phyloP scores from a whole-genome alignment of 768 basidiomycete genomes.

The Cystofilobasidium capitatum region DNA sequence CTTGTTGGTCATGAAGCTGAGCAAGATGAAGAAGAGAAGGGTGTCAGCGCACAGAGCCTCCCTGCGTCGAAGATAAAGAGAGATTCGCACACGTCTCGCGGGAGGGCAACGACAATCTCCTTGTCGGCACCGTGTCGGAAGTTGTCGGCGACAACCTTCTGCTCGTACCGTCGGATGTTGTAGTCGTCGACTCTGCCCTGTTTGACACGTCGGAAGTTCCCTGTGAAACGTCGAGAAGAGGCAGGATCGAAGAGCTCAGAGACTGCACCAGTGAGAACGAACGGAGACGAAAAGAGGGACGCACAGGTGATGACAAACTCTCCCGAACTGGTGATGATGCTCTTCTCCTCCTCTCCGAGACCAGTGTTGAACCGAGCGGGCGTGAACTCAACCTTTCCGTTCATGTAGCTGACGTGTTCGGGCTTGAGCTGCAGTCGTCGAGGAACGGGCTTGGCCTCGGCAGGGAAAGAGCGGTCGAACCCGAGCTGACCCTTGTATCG shows the following conservation, averaged over 20 bases:
- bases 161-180: slow-evolving; percentile 52
- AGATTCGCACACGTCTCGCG: slow-evolving; percentile 60
- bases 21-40: not conserved
- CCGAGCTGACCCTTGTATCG: slow-evolving; percentile 48
- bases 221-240: slow-evolving; percentile 30
- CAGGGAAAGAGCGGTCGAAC: slow-evolving; percentile 93
- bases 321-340: slow-evolving; percentile 21
- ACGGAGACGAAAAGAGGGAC: slow-evolving; percentile 19
- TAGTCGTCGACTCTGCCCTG: slow-evolving; percentile 76
- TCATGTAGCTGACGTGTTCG: slow-evolving; percentile 94
- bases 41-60: not conserved
- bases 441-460: slow-evolving; percentile 83
- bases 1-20: slow-evolving; percentile 72
- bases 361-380: slow-evolving; percentile 95
- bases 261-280: not conserved
- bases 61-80: not conserved
- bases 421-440: slow-evolving; percentile 73
- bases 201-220: slow-evolving; percentile 93
- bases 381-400: slow-evolving; percentile 89
- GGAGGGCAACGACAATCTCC: slow-evolving; percentile 90
- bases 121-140: slow-evolving; percentile 97
- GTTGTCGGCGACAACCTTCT: slow-evolving; percentile 88
- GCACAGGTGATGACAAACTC: slow-evolving; percentile 79
- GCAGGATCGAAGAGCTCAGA: not conserved
- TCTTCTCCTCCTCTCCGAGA: slow-evolving; percentile 68